Evolutionary conservation across 768 basidiomycete species (phyloP), one percentile per base, ranked within the genome.

Genomic region (Trametes cinnabarina): DNA sequence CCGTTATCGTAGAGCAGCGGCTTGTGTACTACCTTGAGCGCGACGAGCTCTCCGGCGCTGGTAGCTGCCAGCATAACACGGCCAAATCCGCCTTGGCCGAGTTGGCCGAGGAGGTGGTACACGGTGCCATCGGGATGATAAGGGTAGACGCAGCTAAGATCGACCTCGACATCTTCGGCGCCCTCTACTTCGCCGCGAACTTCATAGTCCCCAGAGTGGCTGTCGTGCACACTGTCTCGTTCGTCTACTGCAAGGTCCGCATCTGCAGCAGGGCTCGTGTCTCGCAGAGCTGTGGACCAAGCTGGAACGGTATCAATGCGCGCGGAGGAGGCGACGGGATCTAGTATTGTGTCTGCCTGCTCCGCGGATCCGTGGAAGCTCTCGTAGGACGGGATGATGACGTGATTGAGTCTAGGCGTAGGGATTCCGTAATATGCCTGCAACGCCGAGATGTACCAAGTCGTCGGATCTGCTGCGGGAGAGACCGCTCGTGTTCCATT

Each of bases 1-100:
- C 8, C n/a, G 9, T 5, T 11, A 3, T 28, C 17, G 44, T 60
- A 52, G 22, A 40, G 32, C 53, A 28, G 28, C 39, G 42, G 52
- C 48, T 71, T 71, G 65, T 65, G 55, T 1, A 63, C 20, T 19
- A 67, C 62, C 62, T 71, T 71, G 60, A 69, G 57, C 5, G 66
- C 68, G 26, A 69, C 58, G 2, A 28, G 19, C 28, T 66, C 43
- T 2, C 48, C 64, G 4, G 20, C 17, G 15, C 55, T 35, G n/a
- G 51, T 57, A 9, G 22, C 54, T 3, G 63, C 69, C 12, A 34
- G 43, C 41, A 68, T 30, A 2, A 70, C 66, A 15, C 63, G 63
- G 0, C 66, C 67, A 17, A 37, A 63, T 2, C 40, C 49, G 26
- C 65, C 65, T 22, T 62, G 42, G 25, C 63, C 63, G 19, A 68